A percentile compares a stretch with the other conserved stretches of the same genome.
phyloP scores from a whole-genome alignment of 495 filamentous ascomycete genomes.

The Tuber calosporum region DNA sequence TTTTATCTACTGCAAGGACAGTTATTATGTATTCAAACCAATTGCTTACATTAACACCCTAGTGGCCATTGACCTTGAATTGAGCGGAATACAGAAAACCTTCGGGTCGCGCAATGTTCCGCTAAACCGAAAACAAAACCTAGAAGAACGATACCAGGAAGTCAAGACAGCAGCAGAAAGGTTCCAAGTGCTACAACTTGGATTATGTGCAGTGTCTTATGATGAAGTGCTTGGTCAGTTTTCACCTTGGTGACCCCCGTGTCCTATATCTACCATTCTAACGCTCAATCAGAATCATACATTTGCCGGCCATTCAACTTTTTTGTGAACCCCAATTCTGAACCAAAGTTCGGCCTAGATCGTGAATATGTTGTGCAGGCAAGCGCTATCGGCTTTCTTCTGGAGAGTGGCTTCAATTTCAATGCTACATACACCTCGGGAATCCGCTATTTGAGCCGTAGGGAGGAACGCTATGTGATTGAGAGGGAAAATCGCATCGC shows the following conservation, averaged over 20 bases:
- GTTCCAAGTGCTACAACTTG: constrained; percentile 69
- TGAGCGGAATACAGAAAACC: constrained; percentile 56
- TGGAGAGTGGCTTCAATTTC: constrained; percentile 57
- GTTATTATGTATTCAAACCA: not conserved
- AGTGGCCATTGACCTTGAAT: constrained; percentile 66
- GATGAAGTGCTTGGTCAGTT: constrained; percentile 20
- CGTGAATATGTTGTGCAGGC: constrained; percentile 44
- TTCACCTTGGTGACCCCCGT: constrained; percentile 5
- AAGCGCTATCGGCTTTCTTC: constrained; percentile 57
- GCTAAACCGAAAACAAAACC: constrained; percentile 41
- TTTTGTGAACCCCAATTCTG: constrained; percentile 51
- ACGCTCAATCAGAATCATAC: constrained; percentile 48
- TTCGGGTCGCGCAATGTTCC: constrained; percentile 37
- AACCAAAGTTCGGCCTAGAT: constrained; percentile 40
- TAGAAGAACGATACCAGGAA: constrained; percentile 62
- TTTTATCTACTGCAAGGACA: not conserved
- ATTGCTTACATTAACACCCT: constrained; percentile 6
- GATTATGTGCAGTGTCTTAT: constrained; percentile 45
- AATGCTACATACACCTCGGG: constrained; percentile 53
- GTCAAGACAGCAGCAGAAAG: constrained; percentile 59
- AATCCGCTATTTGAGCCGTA: constrained; percentile 61
- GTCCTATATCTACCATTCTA: not conserved
- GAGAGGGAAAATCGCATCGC: constrained; percentile 38
- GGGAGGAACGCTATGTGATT: constrained; percentile 50
- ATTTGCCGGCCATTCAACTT: constrained; percentile 63